Evolutionary conservation across 2,329 filamentous ascomycete species (phyloP), one percentile per base, ranked within the genome.

Genomic region (Akanthomyces dipterigenus): DNA sequence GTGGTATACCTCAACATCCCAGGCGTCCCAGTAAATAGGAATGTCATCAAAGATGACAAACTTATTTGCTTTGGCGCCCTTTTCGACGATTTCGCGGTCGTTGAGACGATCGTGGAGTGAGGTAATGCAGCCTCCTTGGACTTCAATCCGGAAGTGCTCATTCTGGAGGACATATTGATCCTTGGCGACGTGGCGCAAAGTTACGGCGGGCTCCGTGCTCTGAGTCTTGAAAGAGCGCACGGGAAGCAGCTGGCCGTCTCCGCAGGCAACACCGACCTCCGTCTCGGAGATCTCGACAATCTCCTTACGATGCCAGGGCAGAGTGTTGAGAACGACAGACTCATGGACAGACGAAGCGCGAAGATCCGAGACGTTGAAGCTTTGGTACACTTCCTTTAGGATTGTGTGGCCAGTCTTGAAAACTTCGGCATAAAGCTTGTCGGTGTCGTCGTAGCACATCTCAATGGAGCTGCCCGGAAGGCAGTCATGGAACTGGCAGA

Each of bases 401-500:
- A 96, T 77, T 65, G 83, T 85, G 65, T 89, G 78, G 6, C 90
- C 93, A 1, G 85, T 91, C 65, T 87, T 78, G 71, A 96, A 96
- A 2, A 96, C 85, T 67, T 91, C 80, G 2, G 84, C 88, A 71
- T 99, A 99, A 7, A 96, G 81, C 76, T 92, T 84, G 71, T 96
- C 89, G 3, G 93, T 96, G 71, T 99, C 95, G 72, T 96, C 91
- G 69, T 98, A 98, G 74, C 92, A 96, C 92, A 98, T 97, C 73
- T 96, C 93, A 68, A 99, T 98, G 38, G 87, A 90, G 71, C 91
- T 97, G 61, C 95, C 95, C 0, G 95, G 95, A 56, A 99, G 81
- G 72, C 95, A 98, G 72, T 99, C 95, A 66, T 99, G 95, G 80
- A 99, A 99, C 70, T 99, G 95, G 67, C 93, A 98, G 28, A 98